These are phyloP conservation scores for Chaetomium sp. DNA, from an alignment of 2,329 filamentous ascomycete species.

Conservation along the genomic window DNA sequence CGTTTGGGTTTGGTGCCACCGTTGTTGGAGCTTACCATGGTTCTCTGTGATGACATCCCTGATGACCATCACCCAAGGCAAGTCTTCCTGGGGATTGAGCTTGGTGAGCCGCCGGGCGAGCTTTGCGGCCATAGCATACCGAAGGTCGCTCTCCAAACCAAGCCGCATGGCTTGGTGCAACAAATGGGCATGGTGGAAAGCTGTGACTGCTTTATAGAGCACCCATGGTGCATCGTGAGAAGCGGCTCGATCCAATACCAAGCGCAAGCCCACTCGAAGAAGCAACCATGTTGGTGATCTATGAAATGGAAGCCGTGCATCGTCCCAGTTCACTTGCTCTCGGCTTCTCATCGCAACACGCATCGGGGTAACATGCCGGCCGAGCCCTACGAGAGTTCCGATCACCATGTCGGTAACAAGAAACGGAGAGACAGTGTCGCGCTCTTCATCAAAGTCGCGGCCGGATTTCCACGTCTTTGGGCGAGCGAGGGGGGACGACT, in stretches of 20 bases:
- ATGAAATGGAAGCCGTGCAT: slow-evolving; percentile 22
- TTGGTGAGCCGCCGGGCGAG: slow-evolving; percentile 28
- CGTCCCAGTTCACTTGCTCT: slow-evolving; percentile 29
- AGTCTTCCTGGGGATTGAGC: slow-evolving; percentile 11
- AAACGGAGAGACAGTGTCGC: slow-evolving; percentile 27
- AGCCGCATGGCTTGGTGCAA: slow-evolving; percentile 7
- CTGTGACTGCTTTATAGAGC: slow-evolving; percentile 27
- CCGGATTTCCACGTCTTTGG: slow-evolving; percentile 24
- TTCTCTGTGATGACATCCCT: background rate
- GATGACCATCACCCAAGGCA: slow-evolving; percentile 13
- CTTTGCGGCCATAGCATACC: slow-evolving; percentile 30
- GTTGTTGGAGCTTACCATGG: slow-evolving; percentile 6
- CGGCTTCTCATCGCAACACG: slow-evolving; percentile 29
- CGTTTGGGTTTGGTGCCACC: slow-evolving; percentile 18
- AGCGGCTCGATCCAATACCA: slow-evolving; percentile 25
- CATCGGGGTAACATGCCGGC: slow-evolving; percentile 18
- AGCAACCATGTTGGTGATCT: slow-evolving; percentile 32
- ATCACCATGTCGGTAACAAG: slow-evolving; percentile 29
- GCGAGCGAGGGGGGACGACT: slow-evolving; percentile 15
- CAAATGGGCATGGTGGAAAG: slow-evolving; percentile 28
- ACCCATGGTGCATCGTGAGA: background rate
- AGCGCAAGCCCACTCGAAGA: slow-evolving; percentile 29
- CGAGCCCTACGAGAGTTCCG: slow-evolving; percentile 22
- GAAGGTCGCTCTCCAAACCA: slow-evolving; percentile 15
- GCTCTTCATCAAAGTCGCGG: slow-evolving; percentile 9